Conservation (phyloP, 139 green algal species). For the Chara braunii region DNA sequence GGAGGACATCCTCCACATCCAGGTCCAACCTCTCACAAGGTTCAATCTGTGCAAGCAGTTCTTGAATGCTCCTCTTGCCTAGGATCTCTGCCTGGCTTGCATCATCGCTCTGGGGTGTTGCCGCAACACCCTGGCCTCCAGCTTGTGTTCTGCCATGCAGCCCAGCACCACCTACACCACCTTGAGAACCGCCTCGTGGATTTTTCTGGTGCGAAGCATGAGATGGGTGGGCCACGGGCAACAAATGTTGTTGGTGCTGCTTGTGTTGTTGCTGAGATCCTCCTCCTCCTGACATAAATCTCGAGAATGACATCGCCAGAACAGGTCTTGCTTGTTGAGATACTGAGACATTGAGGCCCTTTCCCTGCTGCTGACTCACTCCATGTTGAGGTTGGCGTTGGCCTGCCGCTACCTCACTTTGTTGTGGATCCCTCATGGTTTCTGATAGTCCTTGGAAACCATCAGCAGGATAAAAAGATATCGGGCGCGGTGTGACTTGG, state of each 20-base stretch:
- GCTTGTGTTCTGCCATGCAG: background rate
- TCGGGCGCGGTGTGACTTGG: background rate
- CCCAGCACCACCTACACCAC: background rate
- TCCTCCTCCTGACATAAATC: too few species aligned
- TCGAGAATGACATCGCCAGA: too few species aligned
- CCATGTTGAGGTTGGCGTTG: background rate
- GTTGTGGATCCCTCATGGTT: background rate
- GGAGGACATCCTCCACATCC: slow-evolving; percentile 39
- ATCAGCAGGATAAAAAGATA: background rate
- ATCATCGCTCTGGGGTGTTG: background rate
- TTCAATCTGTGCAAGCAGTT: slow-evolving; percentile 31
- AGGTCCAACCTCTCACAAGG: slow-evolving; percentile 21
- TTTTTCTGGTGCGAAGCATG: background rate
- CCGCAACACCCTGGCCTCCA: background rate
- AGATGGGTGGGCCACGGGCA: background rate
- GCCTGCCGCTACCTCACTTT: background rate
- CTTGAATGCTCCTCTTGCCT: background rate
- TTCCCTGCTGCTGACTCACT: too few species aligned
- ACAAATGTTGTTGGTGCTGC: background rate
- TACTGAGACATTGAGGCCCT: too few species aligned
- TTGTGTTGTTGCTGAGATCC: background rate
- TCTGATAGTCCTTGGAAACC: too few species aligned
- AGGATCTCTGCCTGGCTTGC: background rate
- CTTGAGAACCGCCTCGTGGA: background rate
- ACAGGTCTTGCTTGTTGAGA: too few species aligned